phyloP scores from a whole-genome alignment of 2,329 filamentous ascomycete genomes.

The Ascochyta rabiei region DNA sequence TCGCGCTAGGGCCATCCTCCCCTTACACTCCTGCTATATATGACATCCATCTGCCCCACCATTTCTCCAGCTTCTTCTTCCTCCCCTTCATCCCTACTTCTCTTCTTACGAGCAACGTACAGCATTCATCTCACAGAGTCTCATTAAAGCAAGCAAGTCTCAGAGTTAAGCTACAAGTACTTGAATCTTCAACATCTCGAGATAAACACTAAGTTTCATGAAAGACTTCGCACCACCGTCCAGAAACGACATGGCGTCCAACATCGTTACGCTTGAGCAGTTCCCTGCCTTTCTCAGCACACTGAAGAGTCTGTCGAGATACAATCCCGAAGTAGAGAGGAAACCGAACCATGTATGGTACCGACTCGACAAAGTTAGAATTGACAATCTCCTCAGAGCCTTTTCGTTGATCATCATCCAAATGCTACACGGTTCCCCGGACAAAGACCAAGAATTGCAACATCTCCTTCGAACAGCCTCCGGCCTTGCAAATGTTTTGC shows the following conservation, averaged over 20 bases:
- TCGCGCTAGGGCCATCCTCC: too few species aligned
- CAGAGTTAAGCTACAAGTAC: too few species aligned
- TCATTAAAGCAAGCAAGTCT: too few species aligned
- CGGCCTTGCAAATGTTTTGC: slow-evolving; percentile 12
- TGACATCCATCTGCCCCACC: too few species aligned
- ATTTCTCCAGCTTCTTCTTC: too few species aligned
- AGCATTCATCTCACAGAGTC: too few species aligned
- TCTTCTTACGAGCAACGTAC: too few species aligned
- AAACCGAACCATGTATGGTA: slow-evolving; percentile 8
- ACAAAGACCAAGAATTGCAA: slow-evolving; percentile 21
- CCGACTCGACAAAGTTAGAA: neutral
- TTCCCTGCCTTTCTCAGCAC: slow-evolving; percentile 3
- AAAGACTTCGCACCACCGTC: too few species aligned
- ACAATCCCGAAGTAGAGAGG: slow-evolving; percentile 3
- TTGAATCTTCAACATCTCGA: too few species aligned
- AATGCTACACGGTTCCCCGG: neutral
- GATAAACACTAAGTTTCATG: too few species aligned
- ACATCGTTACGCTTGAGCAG: slow-evolving; percentile 1
- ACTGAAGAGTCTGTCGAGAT: neutral
- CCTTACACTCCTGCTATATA: too few species aligned
- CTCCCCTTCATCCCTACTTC: too few species aligned
- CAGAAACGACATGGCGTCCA: neutral
- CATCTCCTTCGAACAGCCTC: slow-evolving; percentile 15
- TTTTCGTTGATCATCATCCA: neutral
- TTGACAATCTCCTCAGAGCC: neutral